Base-by-base conservation (phyloP, 108 stramenopile species). In the Bacterosira constricta region DNA sequence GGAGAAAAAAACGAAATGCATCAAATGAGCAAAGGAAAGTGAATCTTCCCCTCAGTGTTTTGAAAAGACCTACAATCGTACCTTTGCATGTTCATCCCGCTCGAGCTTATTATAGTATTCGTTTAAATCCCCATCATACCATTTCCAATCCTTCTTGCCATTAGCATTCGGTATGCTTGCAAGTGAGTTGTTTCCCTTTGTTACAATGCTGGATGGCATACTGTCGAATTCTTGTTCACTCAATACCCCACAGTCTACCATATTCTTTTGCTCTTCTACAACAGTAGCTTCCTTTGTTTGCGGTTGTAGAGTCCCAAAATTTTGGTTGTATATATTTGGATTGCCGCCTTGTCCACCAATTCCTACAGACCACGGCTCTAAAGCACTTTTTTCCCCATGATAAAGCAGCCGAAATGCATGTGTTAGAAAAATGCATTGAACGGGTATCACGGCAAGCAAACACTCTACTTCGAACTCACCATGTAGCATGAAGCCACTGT, bases 41-140 rank as follows among this genome's bases (percentile, higher is more conserved):
- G 21, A 49, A 49, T 20, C 6, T 20, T n/a, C n/a, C 21, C 13
- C 21, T 6, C 5, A 49, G n/a, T n/a, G n/a, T n/a, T n/a, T n/a
- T n/a, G n/a, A n/a, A n/a, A n/a, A n/a, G n/a, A n/a, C n/a, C n/a
- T n/a, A 49, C n/a, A 6, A 11, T 11, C 44, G 42, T 2, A 75
- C 73, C 68, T 79, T n/a, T n/a, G n/a, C n/a, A 21, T 81, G 76
- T 30, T 75, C 53, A 55, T 80, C 79, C 11, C 63, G 70, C 46
- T 80, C 75, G 18, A 86, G 56, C n/a, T 66, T 66, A 62, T 86
- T 83, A 67, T 86, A 86, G 66, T 83, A 86, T 21, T 69, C 79
- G 32, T 74, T 79, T 47, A 86, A 54, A 42, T 86, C 67, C 1
- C 85, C 85, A 66, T 83, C 68, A 54, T 77, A 86, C 82, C 82